These are phyloP conservation scores for Dioscorea zingiberensis DNA, from an alignment of 106 monocot genomes.

Conservation along the genomic window DNA sequence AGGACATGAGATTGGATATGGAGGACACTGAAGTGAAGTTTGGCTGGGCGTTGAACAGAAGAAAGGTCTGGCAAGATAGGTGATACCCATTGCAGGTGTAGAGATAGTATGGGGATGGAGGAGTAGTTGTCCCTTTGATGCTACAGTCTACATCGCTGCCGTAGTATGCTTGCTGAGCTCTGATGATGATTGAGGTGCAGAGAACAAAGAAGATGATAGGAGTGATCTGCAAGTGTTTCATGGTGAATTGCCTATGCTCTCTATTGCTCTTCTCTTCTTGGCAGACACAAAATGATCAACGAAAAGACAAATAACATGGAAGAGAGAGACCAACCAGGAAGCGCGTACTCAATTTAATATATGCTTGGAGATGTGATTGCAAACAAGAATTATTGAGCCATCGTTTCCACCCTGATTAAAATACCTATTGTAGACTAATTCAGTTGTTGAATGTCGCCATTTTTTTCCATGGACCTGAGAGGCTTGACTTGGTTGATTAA, in stretches of 20 bases:
- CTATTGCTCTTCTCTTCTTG: too few species aligned
- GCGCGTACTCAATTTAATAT: too few species aligned
- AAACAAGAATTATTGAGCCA: too few species aligned
- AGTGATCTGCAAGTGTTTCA: conserved; percentile 5
- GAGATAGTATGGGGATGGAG: conserved; percentile 28
- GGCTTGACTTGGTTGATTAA: too few species aligned
- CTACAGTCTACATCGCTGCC: background rate
- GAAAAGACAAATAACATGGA: too few species aligned
- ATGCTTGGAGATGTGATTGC: too few species aligned
- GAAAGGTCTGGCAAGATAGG: background rate
- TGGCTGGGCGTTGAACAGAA: conserved; percentile 1
- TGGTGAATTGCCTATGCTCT: background rate
- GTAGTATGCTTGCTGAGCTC: conserved; percentile 9
- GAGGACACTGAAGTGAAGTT: conserved; percentile 5
- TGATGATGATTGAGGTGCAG: conserved; percentile 2
- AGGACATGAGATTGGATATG: conserved; percentile 5
- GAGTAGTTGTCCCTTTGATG: background rate
- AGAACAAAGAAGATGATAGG: conserved; percentile 7
- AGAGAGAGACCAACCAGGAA: too few species aligned
- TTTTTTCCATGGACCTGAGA: too few species aligned
- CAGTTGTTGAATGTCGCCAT: too few species aligned
- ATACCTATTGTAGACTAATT: too few species aligned
- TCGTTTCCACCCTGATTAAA: too few species aligned
- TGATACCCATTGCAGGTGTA: conserved; percentile 11
- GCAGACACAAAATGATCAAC: too few species aligned